Base-by-base conservation (phyloP, 352 stramenopile species). In the Globisporangium alternatum region DNA sequence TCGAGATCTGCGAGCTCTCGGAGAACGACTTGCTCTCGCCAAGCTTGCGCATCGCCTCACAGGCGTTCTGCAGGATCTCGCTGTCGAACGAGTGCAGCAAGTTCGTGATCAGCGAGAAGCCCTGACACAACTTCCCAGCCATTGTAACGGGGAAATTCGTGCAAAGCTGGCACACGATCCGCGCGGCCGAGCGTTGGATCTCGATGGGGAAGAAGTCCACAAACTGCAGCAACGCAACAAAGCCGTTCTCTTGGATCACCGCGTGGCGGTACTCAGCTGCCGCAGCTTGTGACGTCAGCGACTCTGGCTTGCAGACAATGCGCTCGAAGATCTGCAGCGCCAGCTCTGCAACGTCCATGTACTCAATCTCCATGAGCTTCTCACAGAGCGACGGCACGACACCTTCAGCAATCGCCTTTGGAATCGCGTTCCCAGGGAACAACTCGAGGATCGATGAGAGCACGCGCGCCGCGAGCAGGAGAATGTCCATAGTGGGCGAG, bases 131-230 rank as follows among this genome's bases (percentile, higher is more conserved):
- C 39, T 82, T 69, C 1, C 28, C 60, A 21, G 63, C 54, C 53
- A 78, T 59, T 0, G 69, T 57, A 2, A 68, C 31, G 0, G 72
- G 66, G 31, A 87, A 76, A 35, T 86, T 70, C 0, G 66, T 80
- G 52, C 81, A 90, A 15, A 91, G 56, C 31, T 83, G 69, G 0
- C 71, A 71, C 9, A 88, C 81, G 21, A 90, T 80, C 0, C 72
- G 71, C 2, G 77, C 81, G 4, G 80, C 82, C 5, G 75, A 78
- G 13, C 82, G 84, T 58, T 93, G 84, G 37, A 86, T 89, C 53
- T 89, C 82, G 43, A 90, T 65, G 17, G 81, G 78, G 60, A 93
- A 93, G 61, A 93, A 93, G 58, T 93, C 84, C 10, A 93, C 68
- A 61, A 89, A 91, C 74, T 93, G 82, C 22, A 93, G 70, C 45